Evolutionary conservation across 495 filamentous ascomycete genomes (phyloP), one percentile per base, ranked within the genome.

Genomic region (Penicillium silybi): DNA sequence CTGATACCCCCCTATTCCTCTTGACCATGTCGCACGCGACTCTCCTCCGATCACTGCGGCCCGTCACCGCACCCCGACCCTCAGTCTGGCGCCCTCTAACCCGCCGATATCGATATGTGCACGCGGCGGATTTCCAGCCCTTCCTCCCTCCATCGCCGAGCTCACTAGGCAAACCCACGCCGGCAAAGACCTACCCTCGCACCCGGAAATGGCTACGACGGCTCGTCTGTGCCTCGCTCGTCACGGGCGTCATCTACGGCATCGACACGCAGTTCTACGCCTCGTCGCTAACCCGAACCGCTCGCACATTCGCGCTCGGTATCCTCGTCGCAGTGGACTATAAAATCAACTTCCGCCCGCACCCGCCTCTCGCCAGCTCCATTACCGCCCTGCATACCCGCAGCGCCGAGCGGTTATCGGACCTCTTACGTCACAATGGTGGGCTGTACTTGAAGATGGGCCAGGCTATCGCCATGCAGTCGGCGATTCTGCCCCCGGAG

Each of bases 391-490:
- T 96, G 44, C 93, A 98, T 67, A 73, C 78, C 18, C 83, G 93
- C 40, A 93, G 84, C 60, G 93, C 93, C 1, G 82, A 91, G 70
- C 78, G 88, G 5, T 63, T 97, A 35, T 92, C 86, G 52, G 75
- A 89, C 35, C 73, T 98, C 38, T 77, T 97, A 61, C 77, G 86
- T 16, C 69, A 76, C 23, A 98, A 98, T 79, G 93, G 93, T 46
- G 93, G 93, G 0, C 69, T 98, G 3, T 98, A 98, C 65, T 77
- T 97, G 62, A 98, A 98, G 77, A 97, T 98, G 48, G 93, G 93
- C 2, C 93, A 98, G 76, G 93, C 93, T 6, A 91, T 98, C 50
- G 93, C 92, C 19, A 98, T 97, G 93, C 93, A 98, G 75, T 90
- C 87, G 46, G 92, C 91, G 2, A 83, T 97, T 37, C 67, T 98